Conservation (phyloP, 2,329 filamentous ascomycete genomes). For the Hypomyces rosellus region DNA sequence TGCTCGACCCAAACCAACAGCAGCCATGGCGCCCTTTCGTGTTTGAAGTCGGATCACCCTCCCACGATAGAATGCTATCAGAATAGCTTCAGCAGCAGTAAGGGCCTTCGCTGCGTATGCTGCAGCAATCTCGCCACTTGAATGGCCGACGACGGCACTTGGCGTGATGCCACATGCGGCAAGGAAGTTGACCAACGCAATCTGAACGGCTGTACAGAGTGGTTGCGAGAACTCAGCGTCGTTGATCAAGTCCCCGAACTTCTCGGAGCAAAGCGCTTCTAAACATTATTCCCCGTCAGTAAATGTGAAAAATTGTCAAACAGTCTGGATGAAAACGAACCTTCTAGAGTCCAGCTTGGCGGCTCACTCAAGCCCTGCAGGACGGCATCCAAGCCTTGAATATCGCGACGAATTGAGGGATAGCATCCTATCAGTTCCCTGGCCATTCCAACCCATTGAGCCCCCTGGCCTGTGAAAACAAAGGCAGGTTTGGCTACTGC, state of each 20-base stretch:
- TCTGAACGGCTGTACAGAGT: slow-evolving; percentile 36
- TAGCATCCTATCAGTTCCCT: slow-evolving; percentile 15
- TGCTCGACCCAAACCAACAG: slow-evolving; percentile 28
- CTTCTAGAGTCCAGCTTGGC: slow-evolving; percentile 10
- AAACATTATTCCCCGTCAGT: slow-evolving; percentile 16
- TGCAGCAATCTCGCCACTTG: slow-evolving; percentile 38
- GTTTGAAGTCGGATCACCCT: neutral
- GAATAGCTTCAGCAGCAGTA: slow-evolving; percentile 29
- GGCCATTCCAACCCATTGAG: slow-evolving; percentile 29
- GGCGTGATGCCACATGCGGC: slow-evolving; percentile 24
- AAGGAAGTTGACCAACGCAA: slow-evolving; percentile 36
- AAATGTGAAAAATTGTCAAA: too few species aligned
- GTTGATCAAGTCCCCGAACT: slow-evolving; percentile 4
- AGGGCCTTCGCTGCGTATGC: slow-evolving; percentile 35
- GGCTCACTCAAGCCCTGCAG: slow-evolving; percentile 2
- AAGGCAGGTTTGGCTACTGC: neutral
- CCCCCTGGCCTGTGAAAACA: slow-evolving; percentile 31
- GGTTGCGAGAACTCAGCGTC: slow-evolving; percentile 30
- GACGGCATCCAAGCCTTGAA: slow-evolving; percentile 9
- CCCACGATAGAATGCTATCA: slow-evolving; percentile 35
- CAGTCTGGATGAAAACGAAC: too few species aligned
- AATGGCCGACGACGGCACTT: slow-evolving; percentile 34
- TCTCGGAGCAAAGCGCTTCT: neutral
- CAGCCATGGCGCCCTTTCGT: slow-evolving; percentile 30
- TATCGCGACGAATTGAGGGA: slow-evolving; percentile 3